Base-by-base conservation (phyloP, 1,284 basidiomycete species). In the Anthracocystis setariae region DNA sequence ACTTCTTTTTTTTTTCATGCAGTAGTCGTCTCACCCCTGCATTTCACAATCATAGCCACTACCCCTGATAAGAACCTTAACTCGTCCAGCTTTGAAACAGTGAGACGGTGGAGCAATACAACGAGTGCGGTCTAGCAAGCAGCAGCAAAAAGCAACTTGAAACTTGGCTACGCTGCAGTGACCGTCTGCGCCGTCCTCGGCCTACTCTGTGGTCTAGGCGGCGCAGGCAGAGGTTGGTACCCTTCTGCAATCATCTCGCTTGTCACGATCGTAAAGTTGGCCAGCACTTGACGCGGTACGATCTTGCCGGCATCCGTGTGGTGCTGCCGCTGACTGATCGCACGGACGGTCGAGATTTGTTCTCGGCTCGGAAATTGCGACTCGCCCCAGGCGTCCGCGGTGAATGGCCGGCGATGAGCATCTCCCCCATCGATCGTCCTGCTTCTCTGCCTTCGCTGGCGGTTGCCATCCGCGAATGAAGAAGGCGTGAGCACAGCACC, bases 301-400 rank as follows among this genome's bases (percentile, higher is more conserved):
- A 53, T 53, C 20, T 46, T 29, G 15, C 39, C 46, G 35, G 18
- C 18, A 13, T 50, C 52, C 29, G 45, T n/a, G 8, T 7, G 33
- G 32, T 58, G 65, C 40, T 62, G 54, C 40, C 58, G 54, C 39
- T 62, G 54, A 23, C 63, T 56, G 20, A 59, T 27, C 3, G 48
- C 54, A 3, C 52, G 50, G 24, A 49, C 45, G 13, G 39, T 49
- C 2, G 33, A 29, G 20, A 61, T 39, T 18, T 58, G 50, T 21
- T 69, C 59, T 8, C 38, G 25, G 15, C 47, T 25, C 7, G 68
- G 68, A 33, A 54, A 71, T 47, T 65, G 62, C 7, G 61, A 45
- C 32, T 55, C 51, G 1, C 63, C 59, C 69, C 69, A 72, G 12
- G 63, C 63, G 29, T 72, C 69, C 4, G 69, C 69, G 0, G 69